Evolutionary conservation across 257 asterid species (phyloP).

Genomic region (Phtheirospermum japonicum): DNA sequence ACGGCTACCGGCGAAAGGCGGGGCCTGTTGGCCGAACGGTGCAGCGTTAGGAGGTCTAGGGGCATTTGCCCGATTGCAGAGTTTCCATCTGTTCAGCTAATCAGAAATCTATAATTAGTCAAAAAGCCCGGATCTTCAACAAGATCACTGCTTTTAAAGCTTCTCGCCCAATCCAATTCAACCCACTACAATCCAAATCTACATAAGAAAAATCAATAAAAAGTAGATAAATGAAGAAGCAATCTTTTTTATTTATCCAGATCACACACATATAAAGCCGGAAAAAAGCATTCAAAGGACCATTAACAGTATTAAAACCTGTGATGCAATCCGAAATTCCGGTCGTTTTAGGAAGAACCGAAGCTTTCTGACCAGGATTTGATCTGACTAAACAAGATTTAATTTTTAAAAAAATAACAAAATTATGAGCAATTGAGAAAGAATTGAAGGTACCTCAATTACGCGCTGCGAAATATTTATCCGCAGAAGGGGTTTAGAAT

Average conservation of each 20-base stretch:
- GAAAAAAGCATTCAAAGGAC: neutral
- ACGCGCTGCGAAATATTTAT: constrained; percentile 12
- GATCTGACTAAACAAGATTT: constrained; percentile 32
- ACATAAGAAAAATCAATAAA: constrained; percentile 28
- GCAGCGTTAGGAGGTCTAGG: constrained; percentile 59
- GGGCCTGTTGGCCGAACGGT: constrained; percentile 80
- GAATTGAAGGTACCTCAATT: constrained; percentile 33
- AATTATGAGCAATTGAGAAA: neutral
- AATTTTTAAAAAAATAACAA: neutral
- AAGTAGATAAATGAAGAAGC: constrained; percentile 24
- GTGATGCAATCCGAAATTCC: constrained; percentile 38
- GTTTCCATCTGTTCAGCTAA: constrained; percentile 63
- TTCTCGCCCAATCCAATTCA: constrained; percentile 20
- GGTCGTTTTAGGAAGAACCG: constrained; percentile 35
- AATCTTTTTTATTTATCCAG: constrained; percentile 19
- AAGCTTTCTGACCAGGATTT: constrained; percentile 38
- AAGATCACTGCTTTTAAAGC: constrained; percentile 24
- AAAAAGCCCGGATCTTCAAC: constrained; percentile 33
- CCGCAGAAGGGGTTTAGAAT: constrained; percentile 23
- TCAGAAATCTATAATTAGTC: constrained; percentile 27
- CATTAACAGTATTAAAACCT: constrained; percentile 25
- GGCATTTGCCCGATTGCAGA: constrained; percentile 50
- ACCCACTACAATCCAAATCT: constrained; percentile 39
- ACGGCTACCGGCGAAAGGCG: constrained; percentile 60
- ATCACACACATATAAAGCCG: constrained; percentile 23